Base-by-base conservation (phyloP, 345 rosid genomes). In the Clausena lansium region DNA sequence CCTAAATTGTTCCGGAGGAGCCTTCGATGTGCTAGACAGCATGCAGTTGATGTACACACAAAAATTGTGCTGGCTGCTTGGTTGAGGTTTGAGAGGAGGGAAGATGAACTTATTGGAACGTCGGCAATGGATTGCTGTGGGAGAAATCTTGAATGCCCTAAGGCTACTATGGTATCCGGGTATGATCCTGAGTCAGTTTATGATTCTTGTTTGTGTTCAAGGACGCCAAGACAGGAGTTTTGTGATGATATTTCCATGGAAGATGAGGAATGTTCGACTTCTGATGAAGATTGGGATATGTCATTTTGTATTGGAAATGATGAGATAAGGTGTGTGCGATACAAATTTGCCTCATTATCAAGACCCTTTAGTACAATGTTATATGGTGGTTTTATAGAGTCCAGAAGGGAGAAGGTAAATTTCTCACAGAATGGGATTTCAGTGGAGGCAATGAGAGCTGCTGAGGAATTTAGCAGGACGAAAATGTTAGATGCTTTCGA, bases 81-180 rank as follows among this genome's bases (percentile, higher is more conserved):
- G 97, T 85, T 97, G 61, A 81, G 97, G 64, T 97, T 50, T 57
- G 99, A 97, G 89, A 89, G 99, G 90, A 90, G 99, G 69, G 98
- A 97, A 47, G 94, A 97, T 76, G 98, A 94, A 78, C 89, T 94
- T 3, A 82, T 88, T 47, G 99, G 97, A 30, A 85, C 88, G 0
- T 85, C 85, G 6, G 84, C 97, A 17, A 89, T 96, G 97, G 94
- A 91, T 82, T 97, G 98, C 61, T 85, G 88, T 32, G 98, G 98
- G 36, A 88, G 94, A 58, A 97, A 88, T 70, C 64, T 93, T 45
- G 97, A 97, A 74, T 97, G 99, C 58, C 99, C 98, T 2, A 88
- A 79, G 82, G 94, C 98, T n/a, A 85, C 88, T 64, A 81, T 97
- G 82, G 87, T 90, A 9, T 25, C 91, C 6, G 96, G 98, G 38